phyloP scores from a whole-genome alignment of 2,329 filamentous ascomycete genomes.

The Dactylellina parvicollis region DNA sequence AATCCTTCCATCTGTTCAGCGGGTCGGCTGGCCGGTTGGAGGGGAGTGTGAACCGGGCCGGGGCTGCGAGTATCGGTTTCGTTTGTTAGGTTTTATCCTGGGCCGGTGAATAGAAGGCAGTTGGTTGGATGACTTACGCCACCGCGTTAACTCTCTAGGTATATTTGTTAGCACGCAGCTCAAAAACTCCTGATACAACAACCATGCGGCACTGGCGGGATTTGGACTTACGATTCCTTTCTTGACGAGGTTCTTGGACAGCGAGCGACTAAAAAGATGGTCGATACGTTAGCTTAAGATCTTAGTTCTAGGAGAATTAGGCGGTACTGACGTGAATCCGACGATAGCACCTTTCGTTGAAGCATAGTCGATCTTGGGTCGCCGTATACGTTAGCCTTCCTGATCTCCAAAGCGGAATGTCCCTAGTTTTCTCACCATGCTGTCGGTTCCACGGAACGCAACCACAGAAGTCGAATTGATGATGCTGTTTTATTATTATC shows the following conservation, averaged over 20 bases:
- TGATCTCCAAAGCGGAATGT: not conserved
- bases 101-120: not conserved
- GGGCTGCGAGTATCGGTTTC: slow-evolving; percentile 45
- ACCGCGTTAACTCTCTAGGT: slow-evolving; percentile 56
- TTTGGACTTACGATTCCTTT: slow-evolving; percentile 67
- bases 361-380: slow-evolving; percentile 65
- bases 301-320: not conserved
- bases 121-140: slow-evolving; percentile 51
- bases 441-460: slow-evolving; percentile 66
- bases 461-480: slow-evolving; percentile 69
- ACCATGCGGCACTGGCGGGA: slow-evolving; percentile 2
- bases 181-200: not conserved
- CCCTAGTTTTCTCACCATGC: slow-evolving; percentile 59
- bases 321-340: slow-evolving; percentile 64
- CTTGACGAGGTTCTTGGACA: slow-evolving; percentile 67
- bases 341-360: slow-evolving; percentile 70
- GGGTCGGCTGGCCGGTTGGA: slow-evolving; percentile 63
- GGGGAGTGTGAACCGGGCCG: slow-evolving; percentile 63
- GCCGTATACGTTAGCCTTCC: not conserved
- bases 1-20: slow-evolving; percentile 65
- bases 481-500: slow-evolving; percentile 63
- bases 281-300: not conserved
- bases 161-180: slow-evolving; percentile 1
- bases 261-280: slow-evolving; percentile 60
- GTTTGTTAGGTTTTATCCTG: not conserved